These are phyloP conservation scores for Trifolium subterraneum DNA, from an alignment of 306 rosid species.

Conservation along the genomic window DNA sequence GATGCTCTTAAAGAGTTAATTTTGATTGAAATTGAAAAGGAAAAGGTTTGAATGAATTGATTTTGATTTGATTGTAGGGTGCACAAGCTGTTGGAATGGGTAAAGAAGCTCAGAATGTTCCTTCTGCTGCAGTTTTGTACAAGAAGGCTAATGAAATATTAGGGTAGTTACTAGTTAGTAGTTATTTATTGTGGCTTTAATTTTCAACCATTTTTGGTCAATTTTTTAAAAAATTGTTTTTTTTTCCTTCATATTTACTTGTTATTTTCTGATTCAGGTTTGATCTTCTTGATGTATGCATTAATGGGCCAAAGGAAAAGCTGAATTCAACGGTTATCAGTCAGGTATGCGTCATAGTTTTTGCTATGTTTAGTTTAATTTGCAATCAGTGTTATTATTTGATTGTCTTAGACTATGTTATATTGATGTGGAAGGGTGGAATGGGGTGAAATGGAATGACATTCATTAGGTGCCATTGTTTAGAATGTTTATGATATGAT, in stretches of 20 bases:
- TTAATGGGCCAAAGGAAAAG: slow-evolving; percentile 93
- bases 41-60: not conserved
- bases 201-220: not conserved
- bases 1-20: not conserved
- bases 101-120: slow-evolving; percentile 85
- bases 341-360: slow-evolving; percentile 59
- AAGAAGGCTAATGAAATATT: slow-evolving; percentile 78
- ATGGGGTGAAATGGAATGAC: not conserved
- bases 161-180: slow-evolving; percentile 54
- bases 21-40: slow-evolving; percentile 2
- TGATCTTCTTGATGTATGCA: slow-evolving; percentile 92
- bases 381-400: not conserved
- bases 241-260: no score
- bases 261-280: slow-evolving; percentile 55
- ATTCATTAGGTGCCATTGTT: not conserved
- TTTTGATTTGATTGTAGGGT: slow-evolving; percentile 59
- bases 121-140: slow-evolving; percentile 75
- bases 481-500: not conserved
- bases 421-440: not conserved
- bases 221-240: no score
- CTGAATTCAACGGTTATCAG: slow-evolving; percentile 87
- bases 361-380: slow-evolving; percentile 6
- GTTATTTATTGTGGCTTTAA: slow-evolving; percentile 37
- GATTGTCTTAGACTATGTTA: not conserved
- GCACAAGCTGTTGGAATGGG: slow-evolving; percentile 99